Conservation (phyloP, 805 yeast genomes). For the Myxozyma kluyveri region DNA sequence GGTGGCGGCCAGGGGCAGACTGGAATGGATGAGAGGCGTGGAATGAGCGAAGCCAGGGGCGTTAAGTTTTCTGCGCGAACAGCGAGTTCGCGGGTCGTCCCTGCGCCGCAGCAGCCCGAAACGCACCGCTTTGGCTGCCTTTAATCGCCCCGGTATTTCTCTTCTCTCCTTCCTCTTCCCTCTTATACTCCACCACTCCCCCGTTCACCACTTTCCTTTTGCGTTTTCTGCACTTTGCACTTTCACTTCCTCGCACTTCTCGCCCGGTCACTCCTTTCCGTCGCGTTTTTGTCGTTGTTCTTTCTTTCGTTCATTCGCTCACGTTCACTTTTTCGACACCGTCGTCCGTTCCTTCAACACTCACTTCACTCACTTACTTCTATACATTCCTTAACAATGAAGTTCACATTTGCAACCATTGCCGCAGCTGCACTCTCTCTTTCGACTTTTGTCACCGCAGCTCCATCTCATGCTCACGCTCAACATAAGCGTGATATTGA, state of each 20-base stretch:
- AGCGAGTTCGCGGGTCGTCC: too few species aligned
- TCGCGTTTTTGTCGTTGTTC: neutral
- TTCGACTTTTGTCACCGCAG: conserved; percentile 17
- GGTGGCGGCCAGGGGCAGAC: too few species aligned
- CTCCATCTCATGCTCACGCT: conserved; percentile 11
- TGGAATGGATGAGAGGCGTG: too few species aligned
- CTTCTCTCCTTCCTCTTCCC: neutral
- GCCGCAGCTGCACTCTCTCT: conserved; percentile 5
- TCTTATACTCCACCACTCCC: neutral
- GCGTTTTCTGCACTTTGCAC: neutral
- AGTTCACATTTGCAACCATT: conserved; percentile 2
- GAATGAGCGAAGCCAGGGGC: too few species aligned
- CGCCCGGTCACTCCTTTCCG: neutral
- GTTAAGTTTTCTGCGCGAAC: too few species aligned
- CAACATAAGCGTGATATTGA: conserved; percentile 20
- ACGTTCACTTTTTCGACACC: neutral
- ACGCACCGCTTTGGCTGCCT: neutral
- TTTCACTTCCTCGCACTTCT: conserved; percentile 1
- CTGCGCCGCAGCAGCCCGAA: too few species aligned
- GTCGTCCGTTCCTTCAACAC: neutral
- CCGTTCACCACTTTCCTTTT: neutral
- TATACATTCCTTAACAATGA: conserved; percentile 1
- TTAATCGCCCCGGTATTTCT: neutral
- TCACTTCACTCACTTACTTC: neutral
- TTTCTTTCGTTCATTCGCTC: neutral